Base-by-base conservation (phyloP, 2,329 filamentous ascomycete species). In the Diaporthe batatas region DNA sequence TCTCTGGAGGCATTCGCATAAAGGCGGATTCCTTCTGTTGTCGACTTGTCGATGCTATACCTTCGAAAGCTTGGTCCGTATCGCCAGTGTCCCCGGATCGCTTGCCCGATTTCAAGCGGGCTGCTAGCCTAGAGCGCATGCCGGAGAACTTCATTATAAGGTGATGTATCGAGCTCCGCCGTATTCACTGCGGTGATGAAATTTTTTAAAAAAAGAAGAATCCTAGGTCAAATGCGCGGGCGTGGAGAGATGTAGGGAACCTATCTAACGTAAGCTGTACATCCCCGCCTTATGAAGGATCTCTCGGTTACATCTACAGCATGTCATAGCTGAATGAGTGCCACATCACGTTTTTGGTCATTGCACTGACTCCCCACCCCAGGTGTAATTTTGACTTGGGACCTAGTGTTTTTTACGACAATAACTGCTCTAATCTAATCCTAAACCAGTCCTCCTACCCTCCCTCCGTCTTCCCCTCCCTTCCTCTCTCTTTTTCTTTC, bases 1-100 rank as follows among this genome's bases (percentile, higher is more conserved):
- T 36, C 54, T 57, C 54, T 57, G 54, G 54, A 57, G 54, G 54
- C 54, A 57, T 36, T 57, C 54, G 29, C 54, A 57, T 57, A 14
- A 57, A 57, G 54, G 32, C 54, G 36, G 54, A 57, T 18, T 57
- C 54, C 29, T 57, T 34, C 54, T 57, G 54, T 57, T 57, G 54
- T 36, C 54, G 54, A 57, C 29, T 57, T n/a, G 54, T 57, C 18
- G 54, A 57, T 57, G 54, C 54, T 57, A 57, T 57, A 57, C 18
- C 54, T 57, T 57, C 54, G 54, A 36, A 57, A 57, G 18, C 29
- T 36, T 57, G 54, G 32, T 57, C 54, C 54, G 54, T 57, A 57
- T 57, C 54, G 54, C 54, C 29, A 57, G 54, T 57, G 54, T 34
- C 29, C 54, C 54, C 8, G 29, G 54, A 57, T 57, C 54, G 54